Percentiles rank a stretch among this genome's conserved stretches.
These are phyloP conservation scores for Aspergillus clavatus DNA, from an alignment of 2,329 filamentous ascomycete genomes.

Conservation along the genomic window DNA sequence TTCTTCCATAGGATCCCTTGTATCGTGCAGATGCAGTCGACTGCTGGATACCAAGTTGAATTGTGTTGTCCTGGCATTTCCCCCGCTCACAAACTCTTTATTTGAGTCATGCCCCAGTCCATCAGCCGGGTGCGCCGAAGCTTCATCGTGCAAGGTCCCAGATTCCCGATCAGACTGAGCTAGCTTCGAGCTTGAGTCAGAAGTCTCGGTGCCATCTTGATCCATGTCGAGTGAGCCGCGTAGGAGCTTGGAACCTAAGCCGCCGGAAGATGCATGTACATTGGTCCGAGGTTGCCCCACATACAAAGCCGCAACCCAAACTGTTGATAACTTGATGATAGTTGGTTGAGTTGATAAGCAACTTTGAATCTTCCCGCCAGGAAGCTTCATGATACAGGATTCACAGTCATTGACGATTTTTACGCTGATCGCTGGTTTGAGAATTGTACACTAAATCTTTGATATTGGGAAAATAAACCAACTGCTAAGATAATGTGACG, in stretches of 20 bases:
- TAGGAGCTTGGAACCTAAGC: slow-evolving; percentile 1
- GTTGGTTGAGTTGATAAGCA: not conserved
- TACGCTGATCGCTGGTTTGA: too few species aligned
- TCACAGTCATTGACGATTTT: too few species aligned
- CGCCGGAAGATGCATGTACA: slow-evolving; percentile 10
- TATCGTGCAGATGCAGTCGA: slow-evolving; percentile 5
- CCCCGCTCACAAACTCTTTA: slow-evolving; percentile 8
- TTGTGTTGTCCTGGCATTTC: not conserved
- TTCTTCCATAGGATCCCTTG: not conserved
- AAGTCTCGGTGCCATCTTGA: slow-evolving; percentile 22
- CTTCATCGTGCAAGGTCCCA: slow-evolving; percentile 11
- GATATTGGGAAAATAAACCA: not conserved
- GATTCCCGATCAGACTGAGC: slow-evolving; percentile 11
- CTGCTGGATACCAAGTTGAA: slow-evolving; percentile 1
- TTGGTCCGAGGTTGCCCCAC: slow-evolving; percentile 3
- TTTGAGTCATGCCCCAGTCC: slow-evolving; percentile 5
- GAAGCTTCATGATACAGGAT: too few species aligned
- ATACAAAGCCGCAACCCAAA: slow-evolving; percentile 2
- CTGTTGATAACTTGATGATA: too few species aligned
- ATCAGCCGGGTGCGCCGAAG: slow-evolving; percentile 6
- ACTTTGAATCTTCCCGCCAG: not conserved
- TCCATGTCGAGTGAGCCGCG: slow-evolving; percentile 26
- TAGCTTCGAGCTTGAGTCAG: slow-evolving; percentile 18
- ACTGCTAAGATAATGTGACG: not conserved
- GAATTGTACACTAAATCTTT: not conserved